Evolutionary conservation across 192 early-diverging fungal species (phyloP), one percentile per base, ranked within the genome.

Genomic region (Linnemannia exigua): DNA sequence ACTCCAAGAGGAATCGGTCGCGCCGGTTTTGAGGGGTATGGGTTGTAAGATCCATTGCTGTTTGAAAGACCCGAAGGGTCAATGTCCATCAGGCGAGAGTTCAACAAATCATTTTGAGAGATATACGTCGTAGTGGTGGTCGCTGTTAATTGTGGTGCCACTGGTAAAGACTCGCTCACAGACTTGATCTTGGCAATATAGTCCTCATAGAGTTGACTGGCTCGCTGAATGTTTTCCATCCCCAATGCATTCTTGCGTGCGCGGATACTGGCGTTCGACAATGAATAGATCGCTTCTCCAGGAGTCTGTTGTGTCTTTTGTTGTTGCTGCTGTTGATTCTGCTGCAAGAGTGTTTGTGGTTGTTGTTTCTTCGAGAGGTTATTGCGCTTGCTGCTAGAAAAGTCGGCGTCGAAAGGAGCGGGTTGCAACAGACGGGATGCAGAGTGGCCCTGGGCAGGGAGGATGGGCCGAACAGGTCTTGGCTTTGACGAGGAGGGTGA

Each of bases 211-310:
- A 86, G 69, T n/a, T 63, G 69, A 12, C 75, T 86, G 44, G 84
- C 84, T 1, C 84, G 68, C 11, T 86, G 84, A 38, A 86, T 80
- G 41, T 86, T 86, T 16, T 80, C 84, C 61, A 72, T 86, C 51
- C 80, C 84, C 2, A 80, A 33, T 6, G 84, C 84, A 68, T 86
- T 86, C 35, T 80, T 86, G 52, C 84, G 84, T 11, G 84, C 84
- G 2, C 84, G 84, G 44, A 86, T 77, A 16, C 84, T 86, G 25
- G 84, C 84, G 48, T 74, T 86, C 12, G 84, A 86, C 16, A 86
- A 72, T 0, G 84, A 80, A 48, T 86, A 86, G 0, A 75, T 20
- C 20, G 38, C 20, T 28, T 75, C 74, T 16, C 79, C 74, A 4
- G 84, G 78, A 48, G 76, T 75, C 37, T 83, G 77, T 6, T 52